A percentile compares a stretch with the other conserved stretches of the same genome.
These are phyloP conservation scores for Saccharomycopsis malanga DNA, from an alignment of 805 yeast species.

Conservation along the genomic window DNA sequence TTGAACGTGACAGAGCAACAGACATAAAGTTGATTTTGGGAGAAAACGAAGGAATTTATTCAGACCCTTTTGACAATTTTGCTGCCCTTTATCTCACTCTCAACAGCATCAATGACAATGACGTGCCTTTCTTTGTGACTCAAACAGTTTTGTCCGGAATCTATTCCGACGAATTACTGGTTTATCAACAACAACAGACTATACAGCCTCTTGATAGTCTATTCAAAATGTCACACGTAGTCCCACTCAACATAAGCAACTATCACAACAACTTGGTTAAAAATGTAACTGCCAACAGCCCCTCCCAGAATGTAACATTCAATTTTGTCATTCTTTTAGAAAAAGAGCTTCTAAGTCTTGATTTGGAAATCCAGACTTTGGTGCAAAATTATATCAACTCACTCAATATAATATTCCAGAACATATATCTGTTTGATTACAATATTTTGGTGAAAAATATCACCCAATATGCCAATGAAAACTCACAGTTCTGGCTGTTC, in stretches of 20 bases:
- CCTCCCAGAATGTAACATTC: neutral
- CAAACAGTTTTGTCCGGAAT: constrained; percentile 43
- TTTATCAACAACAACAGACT: neutral
- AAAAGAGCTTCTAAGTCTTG: neutral
- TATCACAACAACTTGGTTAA: neutral
- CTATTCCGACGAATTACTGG: constrained; percentile 35
- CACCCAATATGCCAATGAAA: neutral
- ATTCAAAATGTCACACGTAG: neutral
- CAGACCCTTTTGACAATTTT: constrained; percentile 35
- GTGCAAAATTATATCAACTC: neutral
- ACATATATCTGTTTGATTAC: neutral
- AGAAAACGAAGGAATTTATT: constrained; percentile 37
- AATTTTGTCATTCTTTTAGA: neutral
- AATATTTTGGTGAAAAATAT: neutral
- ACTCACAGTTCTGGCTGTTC: neutral
- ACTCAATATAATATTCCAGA: constrained; percentile 1
- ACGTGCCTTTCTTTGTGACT: constrained; percentile 54
- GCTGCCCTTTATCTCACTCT: constrained; percentile 37
- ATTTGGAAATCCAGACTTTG: neutral
- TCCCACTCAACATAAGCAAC: neutral
- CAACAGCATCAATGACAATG: constrained; percentile 45
- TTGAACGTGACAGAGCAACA: constrained; percentile 24
- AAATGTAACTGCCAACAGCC: neutral
- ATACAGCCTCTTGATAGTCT: neutral
- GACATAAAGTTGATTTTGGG: constrained; percentile 36